Evolutionary conservation across 2,329 filamentous ascomycete species (phyloP).

Genomic region (Truncatella angustata): DNA sequence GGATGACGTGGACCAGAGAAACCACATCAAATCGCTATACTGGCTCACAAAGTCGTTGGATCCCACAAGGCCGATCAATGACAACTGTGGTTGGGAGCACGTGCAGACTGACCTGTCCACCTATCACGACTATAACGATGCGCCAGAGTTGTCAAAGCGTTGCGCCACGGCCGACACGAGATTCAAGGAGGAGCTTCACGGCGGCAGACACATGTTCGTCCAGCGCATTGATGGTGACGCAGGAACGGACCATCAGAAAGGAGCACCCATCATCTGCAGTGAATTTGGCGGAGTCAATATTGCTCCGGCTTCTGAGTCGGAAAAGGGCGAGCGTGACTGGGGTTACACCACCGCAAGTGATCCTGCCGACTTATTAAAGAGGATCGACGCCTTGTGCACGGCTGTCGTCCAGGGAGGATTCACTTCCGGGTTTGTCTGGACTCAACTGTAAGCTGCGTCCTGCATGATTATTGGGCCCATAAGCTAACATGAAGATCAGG

Average conservation of each 20-base stretch:
- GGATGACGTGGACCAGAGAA: constrained; percentile 55
- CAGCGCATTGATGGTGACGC: constrained; percentile 41
- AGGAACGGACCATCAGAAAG: constrained; percentile 48
- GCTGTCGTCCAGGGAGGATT: constrained; percentile 56
- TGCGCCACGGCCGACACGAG: constrained; percentile 54
- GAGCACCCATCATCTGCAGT: constrained; percentile 62
- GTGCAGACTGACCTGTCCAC: constrained; percentile 63
- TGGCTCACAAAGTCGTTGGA: constrained; percentile 65
- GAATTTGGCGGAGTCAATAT: constrained; percentile 71
- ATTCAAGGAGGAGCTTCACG: constrained; percentile 44
- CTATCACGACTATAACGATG: constrained; percentile 67
- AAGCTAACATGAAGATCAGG: constrained; percentile 12
- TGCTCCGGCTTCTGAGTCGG: constrained; percentile 40
- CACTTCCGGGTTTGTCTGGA: constrained; percentile 64
- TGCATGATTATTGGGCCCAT: not conserved
- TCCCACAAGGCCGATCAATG: constrained; percentile 63
- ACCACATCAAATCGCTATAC: constrained; percentile 64
- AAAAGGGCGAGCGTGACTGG: constrained; percentile 53
- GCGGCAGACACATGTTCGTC: constrained; percentile 54
- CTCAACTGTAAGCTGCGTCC: constrained; percentile 52
- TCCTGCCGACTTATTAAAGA: constrained; percentile 54
- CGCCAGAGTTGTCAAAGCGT: constrained; percentile 50
- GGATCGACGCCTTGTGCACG: constrained; percentile 58
- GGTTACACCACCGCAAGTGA: constrained; percentile 67
- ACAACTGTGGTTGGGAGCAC: constrained; percentile 73